phyloP scores from a whole-genome alignment of 2,329 filamentous ascomycete species.

The Westerdykella ornata region DNA sequence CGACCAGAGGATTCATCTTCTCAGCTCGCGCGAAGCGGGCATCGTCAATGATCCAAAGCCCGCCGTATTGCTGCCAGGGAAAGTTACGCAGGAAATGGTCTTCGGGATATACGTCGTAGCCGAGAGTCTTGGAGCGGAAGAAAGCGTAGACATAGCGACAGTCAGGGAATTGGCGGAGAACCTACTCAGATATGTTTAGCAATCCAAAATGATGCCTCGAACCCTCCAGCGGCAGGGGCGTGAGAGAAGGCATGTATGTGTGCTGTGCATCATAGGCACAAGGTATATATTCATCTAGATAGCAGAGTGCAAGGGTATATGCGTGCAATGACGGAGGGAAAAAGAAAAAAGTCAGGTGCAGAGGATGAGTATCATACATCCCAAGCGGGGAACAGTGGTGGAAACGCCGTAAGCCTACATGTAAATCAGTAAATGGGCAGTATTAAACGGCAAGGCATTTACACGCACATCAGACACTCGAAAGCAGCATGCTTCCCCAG shows the following conservation, averaged over 20 bases:
- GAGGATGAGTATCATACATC: slow-evolving; percentile 31
- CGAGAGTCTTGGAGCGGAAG: slow-evolving; percentile 32
- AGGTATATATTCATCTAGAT: slow-evolving; percentile 11
- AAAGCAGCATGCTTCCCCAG: slow-evolving; percentile 67
- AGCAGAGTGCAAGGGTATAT: slow-evolving; percentile 14
- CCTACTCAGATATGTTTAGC: slow-evolving; percentile 27
- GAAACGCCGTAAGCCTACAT: slow-evolving; percentile 31
- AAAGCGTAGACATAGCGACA: slow-evolving; percentile 36
- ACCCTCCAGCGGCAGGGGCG: background rate
- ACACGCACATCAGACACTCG: slow-evolving; percentile 65
- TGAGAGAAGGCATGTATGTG: background rate
- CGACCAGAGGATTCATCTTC: slow-evolving; percentile 16
- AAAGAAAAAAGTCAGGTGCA: background rate
- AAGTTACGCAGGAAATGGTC: slow-evolving; percentile 34
- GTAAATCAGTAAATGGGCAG: slow-evolving; percentile 6
- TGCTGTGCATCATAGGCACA: slow-evolving; percentile 1
- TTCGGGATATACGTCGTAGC: slow-evolving; percentile 37
- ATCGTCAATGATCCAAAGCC: slow-evolving; percentile 34
- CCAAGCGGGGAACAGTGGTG: slow-evolving; percentile 37
- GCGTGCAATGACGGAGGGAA: slow-evolving; percentile 1
- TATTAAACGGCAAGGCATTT: background rate
- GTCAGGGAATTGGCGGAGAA: slow-evolving; percentile 34
- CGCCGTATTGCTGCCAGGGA: slow-evolving; percentile 36
- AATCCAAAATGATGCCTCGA: background rate
- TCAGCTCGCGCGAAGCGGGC: slow-evolving; percentile 33